Conservation (phyloP, 2,329 filamentous ascomycete species). For the Penicillium decumbens region DNA sequence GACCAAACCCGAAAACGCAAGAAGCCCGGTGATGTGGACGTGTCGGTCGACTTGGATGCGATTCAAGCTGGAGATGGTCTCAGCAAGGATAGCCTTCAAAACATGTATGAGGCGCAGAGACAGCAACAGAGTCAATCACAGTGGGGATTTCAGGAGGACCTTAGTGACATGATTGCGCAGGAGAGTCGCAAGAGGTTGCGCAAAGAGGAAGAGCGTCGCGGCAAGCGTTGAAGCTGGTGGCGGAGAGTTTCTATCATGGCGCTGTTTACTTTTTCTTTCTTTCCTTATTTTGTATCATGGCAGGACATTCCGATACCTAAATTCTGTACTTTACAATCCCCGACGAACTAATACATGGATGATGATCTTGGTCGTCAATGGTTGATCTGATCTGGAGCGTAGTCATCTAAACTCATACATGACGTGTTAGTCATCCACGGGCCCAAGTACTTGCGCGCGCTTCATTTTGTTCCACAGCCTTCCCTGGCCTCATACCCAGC, state of each 20-base stretch:
- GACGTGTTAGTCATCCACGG: not conserved
- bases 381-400: too few species aligned
- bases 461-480: not conserved
- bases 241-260: not conserved
- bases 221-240: conserved; percentile 45
- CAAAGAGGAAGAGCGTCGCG: conserved; percentile 73
- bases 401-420: not conserved
- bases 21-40: conserved; percentile 92
- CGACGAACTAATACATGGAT: not conserved
- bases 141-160: conserved; percentile 79
- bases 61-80: conserved; percentile 70
- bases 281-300: not conserved
- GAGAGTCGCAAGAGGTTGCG: conserved; percentile 88
- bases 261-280: not conserved
- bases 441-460: not conserved
- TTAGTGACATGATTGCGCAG: conserved; percentile 92
- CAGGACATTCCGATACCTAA: not conserved
- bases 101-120: conserved; percentile 69
- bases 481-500: not conserved
- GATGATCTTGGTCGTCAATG: not conserved
- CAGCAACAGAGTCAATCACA: conserved; percentile 63
- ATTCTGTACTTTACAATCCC: not conserved
- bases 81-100: conserved; percentile 76
- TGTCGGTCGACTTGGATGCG: conserved; percentile 82
- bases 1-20: conserved; percentile 78